Conservation (phyloP, 2,329 filamentous ascomycete species). For the Clarireedia homoeocarpa region DNA sequence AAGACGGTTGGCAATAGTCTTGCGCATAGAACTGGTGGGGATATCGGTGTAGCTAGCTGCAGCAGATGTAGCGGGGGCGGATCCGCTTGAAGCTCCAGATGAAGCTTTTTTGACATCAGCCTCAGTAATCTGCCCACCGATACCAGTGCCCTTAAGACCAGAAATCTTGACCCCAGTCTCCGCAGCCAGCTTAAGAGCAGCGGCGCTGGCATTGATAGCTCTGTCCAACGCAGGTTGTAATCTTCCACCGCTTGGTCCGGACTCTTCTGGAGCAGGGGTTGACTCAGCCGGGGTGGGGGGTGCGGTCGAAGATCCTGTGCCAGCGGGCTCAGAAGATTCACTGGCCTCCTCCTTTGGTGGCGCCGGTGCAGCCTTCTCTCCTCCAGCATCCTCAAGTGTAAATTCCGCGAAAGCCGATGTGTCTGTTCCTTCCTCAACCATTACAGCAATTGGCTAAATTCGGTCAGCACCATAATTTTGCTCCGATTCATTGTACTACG, state of each 20-base stretch:
- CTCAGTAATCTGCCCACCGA: slow-evolving; percentile 80
- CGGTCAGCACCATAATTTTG: slow-evolving; percentile 23
- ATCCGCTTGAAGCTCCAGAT: slow-evolving; percentile 42
- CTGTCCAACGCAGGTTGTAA: slow-evolving; percentile 81
- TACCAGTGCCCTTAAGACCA: slow-evolving; percentile 78
- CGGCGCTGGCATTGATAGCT: slow-evolving; percentile 62
- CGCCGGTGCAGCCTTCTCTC: slow-evolving; percentile 59
- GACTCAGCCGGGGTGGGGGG: slow-evolving; percentile 56
- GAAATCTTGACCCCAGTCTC: slow-evolving; percentile 76
- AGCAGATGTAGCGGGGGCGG: slow-evolving; percentile 50
- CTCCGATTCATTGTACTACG: slow-evolving; percentile 36
- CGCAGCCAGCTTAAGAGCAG: slow-evolving; percentile 73
- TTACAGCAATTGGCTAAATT: slow-evolving; percentile 81
- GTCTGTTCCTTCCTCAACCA: slow-evolving; percentile 88
- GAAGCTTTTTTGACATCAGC: slow-evolving; percentile 86
- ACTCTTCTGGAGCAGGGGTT: slow-evolving; percentile 58
- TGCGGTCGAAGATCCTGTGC: slow-evolving; percentile 49
- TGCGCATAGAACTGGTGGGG: slow-evolving; percentile 88
- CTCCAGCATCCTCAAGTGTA: slow-evolving; percentile 82
- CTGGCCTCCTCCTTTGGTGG: slow-evolving; percentile 58
- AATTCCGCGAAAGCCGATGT: slow-evolving; percentile 84
- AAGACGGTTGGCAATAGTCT: slow-evolving; percentile 89
- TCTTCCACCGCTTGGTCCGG: slow-evolving; percentile 64
- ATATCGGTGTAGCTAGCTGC: slow-evolving; percentile 73
- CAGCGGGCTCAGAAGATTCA: slow-evolving; percentile 52